Conservation (phyloP, 305 asterid species). For the Fraxinus velutina region DNA sequence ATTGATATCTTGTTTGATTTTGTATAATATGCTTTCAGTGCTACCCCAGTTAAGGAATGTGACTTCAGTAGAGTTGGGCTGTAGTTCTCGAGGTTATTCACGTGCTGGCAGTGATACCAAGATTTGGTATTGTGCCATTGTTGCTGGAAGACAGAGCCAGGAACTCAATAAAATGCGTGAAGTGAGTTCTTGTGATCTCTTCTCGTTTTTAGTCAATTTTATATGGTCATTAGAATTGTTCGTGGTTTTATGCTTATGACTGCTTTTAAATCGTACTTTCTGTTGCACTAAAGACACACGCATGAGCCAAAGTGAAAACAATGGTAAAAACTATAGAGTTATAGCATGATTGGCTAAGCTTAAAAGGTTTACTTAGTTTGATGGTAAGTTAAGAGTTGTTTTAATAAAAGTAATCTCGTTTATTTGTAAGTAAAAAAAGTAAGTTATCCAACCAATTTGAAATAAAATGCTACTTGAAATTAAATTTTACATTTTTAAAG, state of each 20-base stretch:
- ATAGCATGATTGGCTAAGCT: neutral
- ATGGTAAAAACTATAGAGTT: neutral
- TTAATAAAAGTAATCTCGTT: neutral
- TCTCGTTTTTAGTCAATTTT: constrained; percentile 8
- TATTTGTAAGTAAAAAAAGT: neutral
- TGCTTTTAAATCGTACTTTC: neutral
- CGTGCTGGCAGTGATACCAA: constrained; percentile 76
- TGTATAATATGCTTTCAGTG: constrained; percentile 48
- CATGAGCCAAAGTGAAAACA: neutral
- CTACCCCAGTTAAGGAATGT: constrained; percentile 90
- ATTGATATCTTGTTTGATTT: constrained; percentile 20
- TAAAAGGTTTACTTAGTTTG: neutral
- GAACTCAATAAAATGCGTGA: constrained; percentile 92
- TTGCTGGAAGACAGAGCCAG: constrained; percentile 83
- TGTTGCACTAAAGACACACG: neutral
- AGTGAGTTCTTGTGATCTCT: constrained; percentile 44
- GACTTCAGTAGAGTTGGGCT: constrained; percentile 82
- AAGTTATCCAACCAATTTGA: neutral
- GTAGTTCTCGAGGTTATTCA: constrained; percentile 79
- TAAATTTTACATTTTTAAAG: neutral
- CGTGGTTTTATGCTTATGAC: neutral
- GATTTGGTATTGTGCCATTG: constrained; percentile 93
- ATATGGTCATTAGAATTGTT: neutral
- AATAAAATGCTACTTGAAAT: neutral
- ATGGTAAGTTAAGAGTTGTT: neutral